These are phyloP conservation scores for Cucumis hystrix DNA, from an alignment of 306 rosid genomes.

Conservation along the genomic window DNA sequence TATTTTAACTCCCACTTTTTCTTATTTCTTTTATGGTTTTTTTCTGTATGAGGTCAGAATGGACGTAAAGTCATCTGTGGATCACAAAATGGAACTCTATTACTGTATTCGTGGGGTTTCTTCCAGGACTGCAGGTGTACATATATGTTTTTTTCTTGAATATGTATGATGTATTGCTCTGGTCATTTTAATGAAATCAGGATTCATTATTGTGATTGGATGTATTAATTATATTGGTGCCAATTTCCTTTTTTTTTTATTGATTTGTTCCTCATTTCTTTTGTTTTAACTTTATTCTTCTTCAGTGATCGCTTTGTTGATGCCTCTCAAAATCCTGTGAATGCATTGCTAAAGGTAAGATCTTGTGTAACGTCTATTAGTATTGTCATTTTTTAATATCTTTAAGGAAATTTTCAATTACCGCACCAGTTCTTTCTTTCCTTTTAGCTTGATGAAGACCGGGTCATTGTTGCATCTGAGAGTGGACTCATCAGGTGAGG, in stretches of 20 bases:
- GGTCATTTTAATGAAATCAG: not conserved
- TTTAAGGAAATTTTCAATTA: not conserved
- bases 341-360: constrained; percentile 68
- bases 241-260: not conserved
- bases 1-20: not conserved
- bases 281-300: constrained; percentile 19
- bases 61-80: constrained; percentile 85
- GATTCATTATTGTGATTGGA: not conserved
- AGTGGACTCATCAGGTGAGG: constrained; percentile 88
- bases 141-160: not conserved
- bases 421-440: not conserved
- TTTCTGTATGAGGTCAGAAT: constrained; percentile 31
- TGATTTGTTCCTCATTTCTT: constrained; percentile 6
- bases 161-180: not conserved
- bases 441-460: constrained; percentile 84
- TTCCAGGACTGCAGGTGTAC: constrained; percentile 83
- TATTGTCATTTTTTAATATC: not conserved
- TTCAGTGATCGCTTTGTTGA: constrained; percentile 73
- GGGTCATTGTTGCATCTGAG: constrained; percentile 80
- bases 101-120: constrained; percentile 84
- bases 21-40: not conserved
- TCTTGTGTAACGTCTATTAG: not conserved
- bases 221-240: not conserved
- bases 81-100: constrained; percentile 59
- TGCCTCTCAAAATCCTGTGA: constrained; percentile 64